These are phyloP conservation scores for Clavulina sp. DNA, from an alignment of 768 basidiomycete genomes.

Conservation along the genomic window DNA sequence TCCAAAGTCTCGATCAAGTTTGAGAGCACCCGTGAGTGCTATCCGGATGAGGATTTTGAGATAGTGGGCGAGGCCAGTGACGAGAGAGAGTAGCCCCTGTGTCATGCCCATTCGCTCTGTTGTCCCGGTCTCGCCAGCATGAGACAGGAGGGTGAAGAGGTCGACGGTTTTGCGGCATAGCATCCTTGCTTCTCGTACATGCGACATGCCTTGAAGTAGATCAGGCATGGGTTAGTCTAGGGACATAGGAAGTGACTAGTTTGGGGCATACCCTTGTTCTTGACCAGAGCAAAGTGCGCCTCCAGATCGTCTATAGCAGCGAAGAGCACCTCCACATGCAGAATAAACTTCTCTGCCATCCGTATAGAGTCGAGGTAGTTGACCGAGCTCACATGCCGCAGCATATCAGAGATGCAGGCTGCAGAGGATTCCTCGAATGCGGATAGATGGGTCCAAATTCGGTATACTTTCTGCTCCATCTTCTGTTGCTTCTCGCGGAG, in stretches of 20 bases:
- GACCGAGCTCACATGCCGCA: slow-evolving; percentile 90
- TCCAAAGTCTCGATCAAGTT: slow-evolving; percentile 80
- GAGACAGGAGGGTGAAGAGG: slow-evolving; percentile 87
- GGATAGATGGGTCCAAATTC: slow-evolving; percentile 96
- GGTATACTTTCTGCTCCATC: slow-evolving; percentile 96
- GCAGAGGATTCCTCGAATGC: slow-evolving; percentile 99
- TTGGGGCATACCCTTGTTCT: slow-evolving; percentile 78
- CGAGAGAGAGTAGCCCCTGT: slow-evolving; percentile 87
- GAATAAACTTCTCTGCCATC: slow-evolving; percentile 96
- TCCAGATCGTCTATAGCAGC: slow-evolving; percentile 95
- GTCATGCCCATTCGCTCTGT: slow-evolving; percentile 82
- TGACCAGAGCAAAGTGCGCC: slow-evolving; percentile 60
- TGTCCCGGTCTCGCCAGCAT: slow-evolving; percentile 83
- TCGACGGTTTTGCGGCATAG: slow-evolving; percentile 98
- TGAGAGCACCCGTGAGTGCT: slow-evolving; percentile 86
- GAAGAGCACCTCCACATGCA: slow-evolving; percentile 95
- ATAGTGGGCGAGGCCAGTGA: slow-evolving; percentile 98
- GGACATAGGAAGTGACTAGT: slow-evolving; percentile 4
- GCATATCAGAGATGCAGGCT: slow-evolving; percentile 97
- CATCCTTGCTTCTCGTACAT: slow-evolving; percentile 95
- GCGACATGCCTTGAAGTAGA: slow-evolving; percentile 67
- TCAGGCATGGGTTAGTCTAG: too few species aligned
- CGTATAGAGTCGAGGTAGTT: slow-evolving; percentile 93
- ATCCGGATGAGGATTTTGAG: slow-evolving; percentile 98
- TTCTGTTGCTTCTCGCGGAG: slow-evolving; percentile 78